Base-by-base conservation (phyloP, 257 asterid genomes). In the Solanum verrucosum region DNA sequence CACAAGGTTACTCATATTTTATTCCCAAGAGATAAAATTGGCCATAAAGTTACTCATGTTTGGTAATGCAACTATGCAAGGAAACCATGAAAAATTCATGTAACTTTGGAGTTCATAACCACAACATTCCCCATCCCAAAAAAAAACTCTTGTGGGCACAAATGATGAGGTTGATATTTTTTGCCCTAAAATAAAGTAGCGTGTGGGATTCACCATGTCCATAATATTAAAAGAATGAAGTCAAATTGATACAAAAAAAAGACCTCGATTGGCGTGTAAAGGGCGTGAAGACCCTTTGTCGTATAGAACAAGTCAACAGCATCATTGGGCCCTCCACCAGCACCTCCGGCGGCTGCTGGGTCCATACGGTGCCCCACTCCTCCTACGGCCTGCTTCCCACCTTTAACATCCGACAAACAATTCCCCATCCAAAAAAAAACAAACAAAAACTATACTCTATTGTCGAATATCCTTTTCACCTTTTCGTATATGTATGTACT, bases 331-430 rank as follows among this genome's bases (percentile, higher is more conserved):
- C 56, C 87, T 2, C 70, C 89, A 5, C 33, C 71, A 31, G 56
- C 87, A 56, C 77, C 88, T 68, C 87, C 90, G 3, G 35, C 84
- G 1, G 33, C 75, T 6, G 56, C 86, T 82, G 93, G 90, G 90
- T 73, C 87, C 10, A 83, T 68, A 7, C 25, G 78, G 78, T 90
- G 88, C 83, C 40, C 87, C 84, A 87, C 89, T 2, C 81, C 88
- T 23, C 89, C 98, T 23, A 94, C 85, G 21, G 96, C 98, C 84
- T 95, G 98, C 90, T 93, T 86, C 21, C 98, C 98, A 70, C 98
- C 98, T 72, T 92, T 89, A 72, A 93, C 93, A 89, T 94, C 98
- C 5, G 98, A 93, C 16, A 87, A 84, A 87, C 95, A 94, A 65
- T 91, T 92, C 20, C 96, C 98, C 96, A 95, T 95, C 34, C 3